These are phyloP conservation scores for Cryphonectria carpinicola DNA, from an alignment of 2,329 filamentous ascomycete genomes.

Conservation along the genomic window DNA sequence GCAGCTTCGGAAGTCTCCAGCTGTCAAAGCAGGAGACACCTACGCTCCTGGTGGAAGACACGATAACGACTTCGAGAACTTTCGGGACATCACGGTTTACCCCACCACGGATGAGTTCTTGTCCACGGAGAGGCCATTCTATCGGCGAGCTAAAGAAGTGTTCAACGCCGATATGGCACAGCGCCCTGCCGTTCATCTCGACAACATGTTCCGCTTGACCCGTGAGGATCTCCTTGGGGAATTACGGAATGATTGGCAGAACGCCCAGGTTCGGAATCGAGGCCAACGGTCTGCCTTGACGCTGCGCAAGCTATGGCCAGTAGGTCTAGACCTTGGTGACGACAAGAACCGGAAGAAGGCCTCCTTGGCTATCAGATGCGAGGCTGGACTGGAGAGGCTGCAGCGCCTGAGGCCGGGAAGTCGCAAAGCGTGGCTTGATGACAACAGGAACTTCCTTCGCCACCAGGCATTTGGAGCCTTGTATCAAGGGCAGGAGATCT, in stretches of 20 bases:
- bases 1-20: constrained; percentile 35
- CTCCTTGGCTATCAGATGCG: constrained; percentile 46
- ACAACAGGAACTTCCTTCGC: constrained; percentile 56
- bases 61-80: constrained; percentile 71
- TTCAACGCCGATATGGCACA: constrained; percentile 40
- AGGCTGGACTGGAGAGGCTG: constrained; percentile 50
- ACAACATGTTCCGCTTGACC: constrained; percentile 73
- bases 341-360: constrained; percentile 38
- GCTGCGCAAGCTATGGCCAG: constrained; percentile 45
- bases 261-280: constrained; percentile 52
- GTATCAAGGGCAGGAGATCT: constrained; percentile 51
- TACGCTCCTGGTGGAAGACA: constrained; percentile 66
- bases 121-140: constrained; percentile 57
- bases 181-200: constrained; percentile 58
- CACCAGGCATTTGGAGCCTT: constrained; percentile 67
- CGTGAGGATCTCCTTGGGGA: constrained; percentile 73
- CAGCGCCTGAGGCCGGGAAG: constrained; percentile 33
- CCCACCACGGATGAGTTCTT: constrained; percentile 69
- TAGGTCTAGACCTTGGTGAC: constrained; percentile 42
- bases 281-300: constrained; percentile 44
- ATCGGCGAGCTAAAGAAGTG: constrained; percentile 56
- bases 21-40: constrained; percentile 10
- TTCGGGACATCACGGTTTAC: constrained; percentile 63
- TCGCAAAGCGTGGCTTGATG: constrained; percentile 50
- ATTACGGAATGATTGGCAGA: constrained; percentile 63